These are phyloP conservation scores for Mortierella sp. DNA, from an alignment of 371 early-diverging fungal genomes.

Conservation along the genomic window DNA sequence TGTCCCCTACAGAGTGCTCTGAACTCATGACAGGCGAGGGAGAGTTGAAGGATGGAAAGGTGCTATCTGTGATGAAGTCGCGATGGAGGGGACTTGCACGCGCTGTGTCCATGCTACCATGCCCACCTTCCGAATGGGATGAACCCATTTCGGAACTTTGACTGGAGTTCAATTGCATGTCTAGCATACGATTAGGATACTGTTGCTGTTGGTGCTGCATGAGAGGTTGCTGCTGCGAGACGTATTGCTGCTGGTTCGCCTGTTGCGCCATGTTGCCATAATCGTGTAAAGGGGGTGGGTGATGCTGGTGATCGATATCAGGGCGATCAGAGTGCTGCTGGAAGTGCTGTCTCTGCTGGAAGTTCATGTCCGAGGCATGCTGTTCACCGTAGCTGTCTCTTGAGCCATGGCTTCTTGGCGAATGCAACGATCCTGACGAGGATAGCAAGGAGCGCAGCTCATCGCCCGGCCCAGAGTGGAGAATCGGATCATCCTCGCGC, in stretches of 20 bases:
- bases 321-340: slow-evolving; percentile 23
- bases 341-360: background rate
- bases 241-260: slow-evolving; percentile 7
- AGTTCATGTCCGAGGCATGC: background rate
- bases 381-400: slow-evolving; percentile 17
- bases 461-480: slow-evolving; percentile 6
- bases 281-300: slow-evolving; percentile 30
- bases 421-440: background rate
- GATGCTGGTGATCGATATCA: slow-evolving; percentile 30
- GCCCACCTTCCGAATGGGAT: slow-evolving; percentile 12
- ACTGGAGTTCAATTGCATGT: slow-evolving; percentile 7
- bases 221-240: slow-evolving; percentile 17
- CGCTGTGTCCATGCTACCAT: slow-evolving; percentile 6
- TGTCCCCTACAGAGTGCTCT: slow-evolving; percentile 26
- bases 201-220: slow-evolving; percentile 25
- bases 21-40: slow-evolving; percentile 45
- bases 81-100: slow-evolving; percentile 19
- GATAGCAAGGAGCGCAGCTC: slow-evolving; percentile 14
- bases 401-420: slow-evolving; percentile 11
- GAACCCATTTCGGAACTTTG: slow-evolving; percentile 26
- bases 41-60: slow-evolving; percentile 30
- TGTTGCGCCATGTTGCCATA: slow-evolving; percentile 15
- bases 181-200: slow-evolving; percentile 9
- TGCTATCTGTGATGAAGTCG: slow-evolving; percentile 35
- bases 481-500: slow-evolving; percentile 31